Base-by-base conservation (phyloP, 2,329 filamentous ascomycete species). In the Tolypocladium ophioglossoides region DNA sequence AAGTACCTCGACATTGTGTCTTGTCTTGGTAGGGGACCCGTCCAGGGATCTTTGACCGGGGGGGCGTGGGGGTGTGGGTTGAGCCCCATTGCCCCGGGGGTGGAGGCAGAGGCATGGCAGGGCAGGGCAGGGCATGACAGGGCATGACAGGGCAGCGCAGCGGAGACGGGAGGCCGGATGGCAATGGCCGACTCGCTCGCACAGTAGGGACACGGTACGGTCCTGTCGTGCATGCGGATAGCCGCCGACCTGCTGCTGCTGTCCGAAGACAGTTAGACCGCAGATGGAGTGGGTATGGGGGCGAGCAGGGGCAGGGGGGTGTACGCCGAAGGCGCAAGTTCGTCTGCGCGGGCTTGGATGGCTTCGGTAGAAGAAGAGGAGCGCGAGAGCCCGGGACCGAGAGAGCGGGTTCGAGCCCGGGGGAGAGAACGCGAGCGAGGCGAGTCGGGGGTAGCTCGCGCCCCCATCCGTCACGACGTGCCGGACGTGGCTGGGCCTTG, bases 201-300 rank as follows among this genome's bases (percentile, higher is more conserved):
- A 46, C 41, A 46, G 41, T 46, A 18, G 24, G 16, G 3, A 24
- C 41, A 46, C 41, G 41, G 41, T 46, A 46, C 41, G 59, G 54
- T 62, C 56, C 60, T 67, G 59, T 65, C 58, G 58, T 64, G 64
- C 65, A 65, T 66, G 59, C 58, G 59, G 57, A 64, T 66, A 66
- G 62, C 62, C 63, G 65, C 65, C 62, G 57, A 59, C 57, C 56
- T 52, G n/a, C n/a, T n/a, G n/a, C n/a, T n/a, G n/a, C n/a, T n/a
- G n/a, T n/a, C n/a, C n/a, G n/a, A n/a, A n/a, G 53, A 39, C 35
- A 55, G 53, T 34, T 52, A 54, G 50, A 54, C 30, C 51, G 18
- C 46, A 41, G 48, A 40, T 30, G 37, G 41, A 37, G 44, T 54
- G 51, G 50, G 34, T 20, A 52, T 40, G 54, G 51, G 53, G 55